Evolutionary conservation across 768 basidiomycete species (phyloP).

Genomic region (Tulasnella sp.): DNA sequence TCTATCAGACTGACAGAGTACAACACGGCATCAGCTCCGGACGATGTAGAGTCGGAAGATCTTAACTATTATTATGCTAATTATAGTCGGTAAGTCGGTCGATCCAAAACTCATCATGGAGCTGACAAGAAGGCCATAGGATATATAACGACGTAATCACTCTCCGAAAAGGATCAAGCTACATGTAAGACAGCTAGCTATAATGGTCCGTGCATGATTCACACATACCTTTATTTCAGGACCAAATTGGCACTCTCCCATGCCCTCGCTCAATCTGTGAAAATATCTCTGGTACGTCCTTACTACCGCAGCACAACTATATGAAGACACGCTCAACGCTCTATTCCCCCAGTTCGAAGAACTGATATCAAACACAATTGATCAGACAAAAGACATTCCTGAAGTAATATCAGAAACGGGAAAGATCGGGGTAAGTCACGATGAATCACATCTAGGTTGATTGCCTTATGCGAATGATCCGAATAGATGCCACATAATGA

Average conservation of each 20-base stretch:
- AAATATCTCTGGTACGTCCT: slow-evolving; percentile 75
- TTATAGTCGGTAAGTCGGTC: slow-evolving; percentile 71
- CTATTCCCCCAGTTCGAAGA: slow-evolving; percentile 68
- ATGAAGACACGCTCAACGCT: background rate
- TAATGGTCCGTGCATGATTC: slow-evolving; percentile 29
- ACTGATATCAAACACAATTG: slow-evolving; percentile 86
- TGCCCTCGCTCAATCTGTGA: slow-evolving; percentile 92
- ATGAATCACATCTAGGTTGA: slow-evolving; percentile 26
- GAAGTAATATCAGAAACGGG: slow-evolving; percentile 91
- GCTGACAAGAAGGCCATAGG: slow-evolving; percentile 40
- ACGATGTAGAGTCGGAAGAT: slow-evolving; percentile 94
- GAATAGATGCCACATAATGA: slow-evolving; percentile 52
- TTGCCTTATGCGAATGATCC: slow-evolving; percentile 14
- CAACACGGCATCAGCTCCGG: slow-evolving; percentile 52
- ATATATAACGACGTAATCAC: slow-evolving; percentile 98
- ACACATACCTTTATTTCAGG: slow-evolving; percentile 47
- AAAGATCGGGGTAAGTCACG: slow-evolving; percentile 65
- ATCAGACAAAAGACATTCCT: slow-evolving; percentile 94
- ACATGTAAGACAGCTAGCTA: slow-evolving; percentile 62
- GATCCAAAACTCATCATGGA: slow-evolving; percentile 25
- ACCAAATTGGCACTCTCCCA: slow-evolving; percentile 94
- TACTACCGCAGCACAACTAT: background rate
- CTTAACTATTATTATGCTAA: slow-evolving; percentile 96
- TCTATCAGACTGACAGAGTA: slow-evolving; percentile 23
- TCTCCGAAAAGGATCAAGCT: slow-evolving; percentile 87